Evolutionary conservation across 1,139 yeast genomes (phyloP).

Genomic region (Pichia sp.): DNA sequence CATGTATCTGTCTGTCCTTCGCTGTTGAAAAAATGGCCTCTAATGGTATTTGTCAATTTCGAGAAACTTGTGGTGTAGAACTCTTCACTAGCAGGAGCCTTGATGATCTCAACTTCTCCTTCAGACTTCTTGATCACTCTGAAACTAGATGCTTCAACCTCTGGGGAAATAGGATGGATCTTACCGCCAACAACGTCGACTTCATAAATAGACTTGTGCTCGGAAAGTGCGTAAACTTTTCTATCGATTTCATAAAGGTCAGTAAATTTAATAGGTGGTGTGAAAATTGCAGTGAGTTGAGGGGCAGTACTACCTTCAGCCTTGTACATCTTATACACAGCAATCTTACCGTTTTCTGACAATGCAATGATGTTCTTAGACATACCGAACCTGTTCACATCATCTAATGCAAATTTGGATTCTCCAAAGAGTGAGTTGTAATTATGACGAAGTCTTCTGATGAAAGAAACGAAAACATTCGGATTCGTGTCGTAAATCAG

Average conservation of each 20-base stretch:
- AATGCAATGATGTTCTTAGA: constrained; percentile 46
- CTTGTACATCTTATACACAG: constrained; percentile 42
- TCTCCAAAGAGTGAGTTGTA: constrained; percentile 24
- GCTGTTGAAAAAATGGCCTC: constrained; percentile 17
- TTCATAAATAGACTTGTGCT: constrained; percentile 18
- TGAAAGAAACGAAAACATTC: constrained; percentile 40
- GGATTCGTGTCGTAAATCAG: constrained; percentile 37
- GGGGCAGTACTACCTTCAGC: background rate
- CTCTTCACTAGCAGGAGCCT: constrained; percentile 14
- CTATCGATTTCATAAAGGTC: constrained; percentile 23
- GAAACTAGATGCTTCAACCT: constrained; percentile 10
- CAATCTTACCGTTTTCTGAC: constrained; percentile 41
- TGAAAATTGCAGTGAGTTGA: constrained; percentile 20
- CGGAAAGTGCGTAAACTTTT: constrained; percentile 14
- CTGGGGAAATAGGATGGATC: constrained; percentile 9
- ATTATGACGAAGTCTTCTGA: constrained; percentile 42
- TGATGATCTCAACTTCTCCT: constrained; percentile 8
- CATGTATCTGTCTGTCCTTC: constrained; percentile 19
- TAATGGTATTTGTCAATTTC: constrained; percentile 7
- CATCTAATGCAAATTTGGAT: background rate
- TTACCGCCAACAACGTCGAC: constrained; percentile 20
- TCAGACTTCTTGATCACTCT: constrained; percentile 1
- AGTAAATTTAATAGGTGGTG: constrained; percentile 24
- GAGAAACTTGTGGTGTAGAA: constrained; percentile 16
- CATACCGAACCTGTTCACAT: constrained; percentile 45